Conservation (phyloP, 1,284 basidiomycete species). For the Sporisorium exsertum region DNA sequence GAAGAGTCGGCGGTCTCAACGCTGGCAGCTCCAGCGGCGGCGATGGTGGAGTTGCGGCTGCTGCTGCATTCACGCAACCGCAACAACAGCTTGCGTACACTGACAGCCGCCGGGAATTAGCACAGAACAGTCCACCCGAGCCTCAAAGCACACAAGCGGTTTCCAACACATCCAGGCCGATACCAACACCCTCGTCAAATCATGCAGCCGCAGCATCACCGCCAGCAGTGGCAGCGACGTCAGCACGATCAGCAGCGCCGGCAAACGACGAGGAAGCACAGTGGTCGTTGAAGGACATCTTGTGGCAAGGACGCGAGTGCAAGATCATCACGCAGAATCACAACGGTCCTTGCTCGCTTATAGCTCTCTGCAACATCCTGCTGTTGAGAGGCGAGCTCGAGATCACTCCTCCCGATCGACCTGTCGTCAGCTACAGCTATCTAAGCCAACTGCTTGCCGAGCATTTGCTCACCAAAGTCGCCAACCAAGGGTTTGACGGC, state of each 20-base stretch:
- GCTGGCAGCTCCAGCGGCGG: conserved; percentile 3
- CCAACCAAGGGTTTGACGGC: conserved; percentile 56
- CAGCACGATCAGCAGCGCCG: neutral
- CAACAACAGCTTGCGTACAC: neutral
- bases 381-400: conserved; percentile 51
- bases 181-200: neutral
- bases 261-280: conserved; percentile 50
- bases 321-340: conserved; percentile 71
- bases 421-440: conserved; percentile 83
- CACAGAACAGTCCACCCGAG: neutral
- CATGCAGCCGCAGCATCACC: neutral
- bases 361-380: conserved; percentile 75
- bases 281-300: conserved; percentile 61
- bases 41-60: conserved; percentile 8
- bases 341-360: conserved; percentile 83
- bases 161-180: neutral
- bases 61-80: conserved; percentile 5
- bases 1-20: conserved; percentile 9
- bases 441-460: conserved; percentile 84
- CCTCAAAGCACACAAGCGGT: conserved; percentile 1
- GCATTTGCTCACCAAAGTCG: conserved; percentile 75
- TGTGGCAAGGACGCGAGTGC: conserved; percentile 48
- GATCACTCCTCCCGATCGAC: conserved; percentile 74
- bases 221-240: neutral
- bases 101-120: neutral